phyloP scores from a whole-genome alignment of 2,329 filamentous ascomycete species.

The Beauveria australis region DNA sequence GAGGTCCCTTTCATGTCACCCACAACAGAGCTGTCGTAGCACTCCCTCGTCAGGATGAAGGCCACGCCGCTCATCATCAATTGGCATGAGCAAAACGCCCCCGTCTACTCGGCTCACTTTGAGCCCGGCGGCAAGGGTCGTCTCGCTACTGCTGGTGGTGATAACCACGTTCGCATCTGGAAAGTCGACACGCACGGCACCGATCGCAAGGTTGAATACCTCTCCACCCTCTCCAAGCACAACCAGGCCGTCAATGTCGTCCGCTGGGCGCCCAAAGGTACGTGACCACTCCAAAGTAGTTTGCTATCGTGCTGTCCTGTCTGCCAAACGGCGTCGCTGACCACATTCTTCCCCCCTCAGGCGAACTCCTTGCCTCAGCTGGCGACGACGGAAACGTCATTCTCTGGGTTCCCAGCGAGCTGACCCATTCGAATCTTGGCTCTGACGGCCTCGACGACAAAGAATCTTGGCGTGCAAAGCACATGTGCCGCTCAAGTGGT shows the following conservation, averaged over 20 bases:
- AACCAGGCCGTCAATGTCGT: constrained; percentile 98
- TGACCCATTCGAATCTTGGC: constrained; percentile 61
- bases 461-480: constrained; percentile 92
- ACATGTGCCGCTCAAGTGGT: constrained; percentile 92
- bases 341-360: constrained; percentile 35
- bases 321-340: constrained; percentile 12
- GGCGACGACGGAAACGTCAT: constrained; percentile 97
- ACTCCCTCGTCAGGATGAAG: constrained; percentile 62
- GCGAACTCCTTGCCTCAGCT: constrained; percentile 86
- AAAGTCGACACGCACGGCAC: constrained; percentile 78
- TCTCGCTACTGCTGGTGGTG: constrained; percentile 87
- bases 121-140: constrained; percentile 86
- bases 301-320: not conserved
- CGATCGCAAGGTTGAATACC: constrained; percentile 81
- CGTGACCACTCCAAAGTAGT: not conserved
- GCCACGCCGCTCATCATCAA: constrained; percentile 92
- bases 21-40: not conserved
- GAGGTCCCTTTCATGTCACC: constrained; percentile 5
- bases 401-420: constrained; percentile 86
- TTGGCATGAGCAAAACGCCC: constrained; percentile 96
- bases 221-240: constrained; percentile 87
- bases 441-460: constrained; percentile 86
- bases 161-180: constrained; percentile 96
- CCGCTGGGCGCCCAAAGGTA: constrained; percentile 89
- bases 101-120: constrained; percentile 96